Evolutionary conservation across 1,284 basidiomycete species (phyloP), one percentile per base, ranked within the genome.

Genomic region (Porogramme epimiltina): DNA sequence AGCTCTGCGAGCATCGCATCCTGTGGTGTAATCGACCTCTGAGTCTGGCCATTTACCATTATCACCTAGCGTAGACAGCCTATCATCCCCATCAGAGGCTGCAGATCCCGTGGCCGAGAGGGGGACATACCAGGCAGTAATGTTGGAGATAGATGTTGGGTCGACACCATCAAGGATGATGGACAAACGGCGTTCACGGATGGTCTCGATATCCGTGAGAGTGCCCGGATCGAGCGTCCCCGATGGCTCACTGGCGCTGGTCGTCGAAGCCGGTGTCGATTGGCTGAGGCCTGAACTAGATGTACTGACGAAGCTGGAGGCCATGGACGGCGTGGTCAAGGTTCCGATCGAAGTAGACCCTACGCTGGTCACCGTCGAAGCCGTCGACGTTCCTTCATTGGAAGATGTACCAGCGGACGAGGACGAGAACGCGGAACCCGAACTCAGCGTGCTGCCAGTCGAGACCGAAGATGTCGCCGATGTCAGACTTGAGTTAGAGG

Each of bases 41-140:
- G 70, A 67, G 47, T 72, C 79, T 0, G 80, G 73, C 83, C 84
- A 85, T 60, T 75, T 78, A 9, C 83, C 84, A 56, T 81, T 66
- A 2, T 70, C 37, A 4, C 68, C 73, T 18, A 82, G 68, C 8
- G 74, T 70, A 4, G 69, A 64, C 20, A 79, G 51, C 80, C 80
- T 82, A 33, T 0, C 1, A 11, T 34, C 8, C 5, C 6, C n/a
- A 20, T 34, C 20, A 47, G 4, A 18, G 38, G 20, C 3, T 18
- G 13, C 5, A 31, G 28, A 31, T 16, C 16, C 16, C n/a, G 9
- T 5, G 34, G 16, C 8, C 5, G 9, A 5, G 10, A 37, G 9
- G n/a, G 34, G 13, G n/a, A 38, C 51, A 26, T 20, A 52, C 51
- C 51, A 52, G n/a, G 38, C 41, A 15, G 51, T 24, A 10, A 52